phyloP scores from a whole-genome alignment of 768 basidiomycete species.

The Mycena sanguinolenta region DNA sequence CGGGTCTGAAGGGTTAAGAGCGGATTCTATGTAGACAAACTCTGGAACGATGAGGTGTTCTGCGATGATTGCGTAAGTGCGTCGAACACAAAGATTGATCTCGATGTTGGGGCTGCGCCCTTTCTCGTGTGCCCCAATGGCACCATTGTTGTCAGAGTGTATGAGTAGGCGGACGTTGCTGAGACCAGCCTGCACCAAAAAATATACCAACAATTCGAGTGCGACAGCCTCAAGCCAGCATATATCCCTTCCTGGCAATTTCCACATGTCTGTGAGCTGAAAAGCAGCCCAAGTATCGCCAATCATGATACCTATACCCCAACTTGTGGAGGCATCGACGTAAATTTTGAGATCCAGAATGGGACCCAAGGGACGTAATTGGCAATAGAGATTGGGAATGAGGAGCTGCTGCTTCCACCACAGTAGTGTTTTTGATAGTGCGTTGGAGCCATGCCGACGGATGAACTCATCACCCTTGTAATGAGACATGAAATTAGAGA shows the following conservation, averaged over 20 bases:
- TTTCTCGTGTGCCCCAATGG: slow-evolving; percentile 20
- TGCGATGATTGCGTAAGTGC: slow-evolving; percentile 12
- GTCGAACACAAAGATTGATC: slow-evolving; percentile 33
- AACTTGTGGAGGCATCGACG: slow-evolving; percentile 42
- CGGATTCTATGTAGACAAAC: slow-evolving; percentile 35
- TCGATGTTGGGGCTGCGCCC: slow-evolving; percentile 15
- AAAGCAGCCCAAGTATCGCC: slow-evolving; percentile 34
- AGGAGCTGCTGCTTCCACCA: slow-evolving; percentile 11
- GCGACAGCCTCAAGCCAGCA: slow-evolving; percentile 45
- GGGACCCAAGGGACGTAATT: slow-evolving; percentile 1
- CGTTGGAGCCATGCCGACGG: background rate
- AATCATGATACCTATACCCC: slow-evolving; percentile 44
- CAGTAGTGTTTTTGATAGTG: background rate
- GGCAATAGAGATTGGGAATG: background rate
- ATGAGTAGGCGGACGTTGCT: background rate
- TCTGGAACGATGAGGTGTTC: slow-evolving; percentile 18
- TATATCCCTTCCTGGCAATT: slow-evolving; percentile 34
- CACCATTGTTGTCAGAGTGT: slow-evolving; percentile 31
- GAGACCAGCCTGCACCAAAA: slow-evolving; percentile 27
- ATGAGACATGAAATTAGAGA: slow-evolving; percentile 21
- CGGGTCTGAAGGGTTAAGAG: slow-evolving; percentile 37
- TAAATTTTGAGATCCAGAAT: background rate
- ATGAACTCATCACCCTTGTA: background rate
- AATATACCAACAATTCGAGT: slow-evolving; percentile 1
- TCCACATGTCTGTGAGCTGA: slow-evolving; percentile 32